Percentiles rank a stretch among this genome's conserved stretches.
Evolutionary conservation across 371 early-diverging fungal species (phyloP).

Genomic region (Quaeritorhiza haematococci): DNA sequence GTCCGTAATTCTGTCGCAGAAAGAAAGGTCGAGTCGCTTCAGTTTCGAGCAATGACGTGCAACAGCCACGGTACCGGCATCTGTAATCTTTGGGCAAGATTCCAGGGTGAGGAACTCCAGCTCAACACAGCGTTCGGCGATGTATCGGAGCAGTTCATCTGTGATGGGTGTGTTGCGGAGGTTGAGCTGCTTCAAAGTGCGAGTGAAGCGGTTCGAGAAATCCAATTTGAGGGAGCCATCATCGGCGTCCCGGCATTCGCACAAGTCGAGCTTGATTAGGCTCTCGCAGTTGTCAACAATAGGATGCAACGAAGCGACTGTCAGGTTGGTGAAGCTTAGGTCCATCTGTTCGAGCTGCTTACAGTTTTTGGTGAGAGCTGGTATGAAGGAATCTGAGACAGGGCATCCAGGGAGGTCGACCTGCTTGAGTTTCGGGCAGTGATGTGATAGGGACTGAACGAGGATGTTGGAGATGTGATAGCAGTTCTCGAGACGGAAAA

Average conservation of each 20-base stretch:
- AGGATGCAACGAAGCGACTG: slow-evolving; percentile 32
- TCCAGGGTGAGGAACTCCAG: slow-evolving; percentile 38
- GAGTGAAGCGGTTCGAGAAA: slow-evolving; percentile 14
- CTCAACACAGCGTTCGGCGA: slow-evolving; percentile 30
- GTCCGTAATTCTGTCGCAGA: slow-evolving; percentile 44
- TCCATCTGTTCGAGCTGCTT: slow-evolving; percentile 31
- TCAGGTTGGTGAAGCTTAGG: slow-evolving; percentile 37
- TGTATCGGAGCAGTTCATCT: slow-evolving; percentile 35
- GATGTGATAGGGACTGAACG: slow-evolving; percentile 31
- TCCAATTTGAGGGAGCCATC: slow-evolving; percentile 16
- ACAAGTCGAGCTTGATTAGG: slow-evolving; percentile 36
- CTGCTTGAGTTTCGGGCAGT: slow-evolving; percentile 29
- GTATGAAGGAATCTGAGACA: slow-evolving; percentile 40
- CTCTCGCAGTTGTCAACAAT: slow-evolving; percentile 26
- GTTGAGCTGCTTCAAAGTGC: slow-evolving; percentile 37
- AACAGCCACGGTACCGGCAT: slow-evolving; percentile 34
- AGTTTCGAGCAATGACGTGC: slow-evolving; percentile 27
- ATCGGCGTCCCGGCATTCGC: slow-evolving; percentile 34
- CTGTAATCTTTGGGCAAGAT: slow-evolving; percentile 35
- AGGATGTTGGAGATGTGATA: slow-evolving; percentile 44
- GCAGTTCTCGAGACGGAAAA: slow-evolving; percentile 37
- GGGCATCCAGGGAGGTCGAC: slow-evolving; percentile 45
- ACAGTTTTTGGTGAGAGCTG: slow-evolving; percentile 32
- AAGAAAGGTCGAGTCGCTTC: slow-evolving; percentile 32
- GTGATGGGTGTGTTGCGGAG: slow-evolving; percentile 39